Evolutionary conservation across 805 yeast genomes (phyloP), one percentile per base, ranked within the genome.

Genomic region (Lachancea cidri): DNA sequence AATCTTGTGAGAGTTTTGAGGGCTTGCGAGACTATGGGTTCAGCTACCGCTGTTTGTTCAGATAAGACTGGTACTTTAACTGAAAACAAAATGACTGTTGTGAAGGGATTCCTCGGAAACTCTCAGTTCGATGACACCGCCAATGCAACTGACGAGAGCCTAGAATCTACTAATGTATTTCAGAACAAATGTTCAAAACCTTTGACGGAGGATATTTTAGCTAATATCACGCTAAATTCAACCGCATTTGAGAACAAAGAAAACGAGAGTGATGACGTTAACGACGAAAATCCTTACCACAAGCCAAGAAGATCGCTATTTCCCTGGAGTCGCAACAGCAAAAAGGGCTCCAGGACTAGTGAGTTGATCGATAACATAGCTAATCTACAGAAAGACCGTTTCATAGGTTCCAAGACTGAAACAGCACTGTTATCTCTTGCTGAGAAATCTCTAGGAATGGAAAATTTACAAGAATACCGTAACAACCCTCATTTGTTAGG

Each of bases 1-100:
- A 91, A 91, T 60, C 71, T 93, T 55, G 99, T 93, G n/a, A 79
- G 98, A 54, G 95, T 87, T 7, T 71, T 93, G 50, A 82, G 81
- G 56, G 82, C 95, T 35, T 93, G 98, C 73, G 99, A 93, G 65
- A 93, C 96, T 14, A 91, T 93, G 98, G 98, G 99, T 33, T 87
- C 95, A 35, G 98, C 97, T 2, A 93, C 98, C 11, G 93, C 96
- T 3, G 74, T 93, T 38, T 93, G 98, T 64, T 88, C 97, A 0
- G 98, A 93, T 67, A 91, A 93, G 63, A 93, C 98, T 1, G 98
- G 98, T 45, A 93, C 99, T 9, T 72, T 93, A 43, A 93, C 99
- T 1, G 95, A 88, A 61, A 93, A 93, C 62, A 74, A 72, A 55
- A 93, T 93, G 99, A 77, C 87, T 29, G 88, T 93, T 4, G 96